Evolutionary conservation across 352 stramenopile genomes (phyloP).

Genomic region (Phytophthora uliginosa): DNA sequence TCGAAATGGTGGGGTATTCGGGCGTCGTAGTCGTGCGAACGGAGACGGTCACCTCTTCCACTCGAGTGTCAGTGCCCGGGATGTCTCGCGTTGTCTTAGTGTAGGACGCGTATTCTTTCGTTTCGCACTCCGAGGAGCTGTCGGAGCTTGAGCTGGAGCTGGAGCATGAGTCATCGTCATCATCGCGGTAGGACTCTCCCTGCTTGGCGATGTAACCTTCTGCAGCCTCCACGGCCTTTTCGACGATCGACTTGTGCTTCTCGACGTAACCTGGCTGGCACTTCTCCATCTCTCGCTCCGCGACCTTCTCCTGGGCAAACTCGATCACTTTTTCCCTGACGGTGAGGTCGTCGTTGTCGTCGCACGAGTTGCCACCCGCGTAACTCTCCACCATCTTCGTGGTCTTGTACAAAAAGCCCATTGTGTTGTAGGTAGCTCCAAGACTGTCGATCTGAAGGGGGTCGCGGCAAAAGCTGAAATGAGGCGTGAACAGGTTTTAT

Average conservation of each 20-base stretch:
- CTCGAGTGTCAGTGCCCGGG: neutral
- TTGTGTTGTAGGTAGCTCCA: neutral
- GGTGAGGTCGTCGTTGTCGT: neutral
- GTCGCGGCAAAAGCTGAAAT: slow-evolving; percentile 3
- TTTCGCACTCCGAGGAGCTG: slow-evolving; percentile 1
- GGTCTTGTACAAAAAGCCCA: slow-evolving; percentile 23
- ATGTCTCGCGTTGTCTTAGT: neutral
- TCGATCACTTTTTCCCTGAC: slow-evolving; percentile 27
- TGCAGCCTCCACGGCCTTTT: slow-evolving; percentile 19
- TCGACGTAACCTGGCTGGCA: slow-evolving; percentile 9
- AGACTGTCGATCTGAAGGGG: no score
- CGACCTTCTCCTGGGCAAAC: slow-evolving; percentile 29
- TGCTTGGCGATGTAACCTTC: slow-evolving; percentile 25
- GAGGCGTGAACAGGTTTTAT: neutral
- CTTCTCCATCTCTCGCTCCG: slow-evolving; percentile 18
- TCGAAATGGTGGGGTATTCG: neutral
- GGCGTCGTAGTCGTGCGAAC: neutral
- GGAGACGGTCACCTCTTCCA: slow-evolving; percentile 1
- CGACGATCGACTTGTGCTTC: slow-evolving; percentile 22
- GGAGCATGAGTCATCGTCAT: neutral
- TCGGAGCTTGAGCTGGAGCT: slow-evolving; percentile 8
- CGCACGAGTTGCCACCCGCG: neutral
- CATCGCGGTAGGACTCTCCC: neutral
- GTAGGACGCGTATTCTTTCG: neutral
- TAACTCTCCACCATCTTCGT: slow-evolving; percentile 18